Evolutionary conservation across 2,329 filamentous ascomycete species (phyloP), one percentile per base, ranked within the genome.

Genomic region (Aureobasidium musti): DNA sequence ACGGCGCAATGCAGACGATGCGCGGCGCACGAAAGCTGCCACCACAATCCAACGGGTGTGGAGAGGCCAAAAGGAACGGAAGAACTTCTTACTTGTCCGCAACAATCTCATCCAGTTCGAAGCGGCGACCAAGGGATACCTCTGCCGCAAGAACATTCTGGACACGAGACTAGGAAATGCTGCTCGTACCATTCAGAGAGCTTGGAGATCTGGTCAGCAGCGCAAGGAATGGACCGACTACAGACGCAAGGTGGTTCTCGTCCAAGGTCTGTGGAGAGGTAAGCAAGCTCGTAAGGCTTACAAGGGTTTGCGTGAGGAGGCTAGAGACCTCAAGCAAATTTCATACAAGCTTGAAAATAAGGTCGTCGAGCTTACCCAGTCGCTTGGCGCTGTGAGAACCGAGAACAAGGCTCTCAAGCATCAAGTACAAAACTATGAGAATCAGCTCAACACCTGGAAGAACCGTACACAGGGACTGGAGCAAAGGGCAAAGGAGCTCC

Each of bases 301-400:
- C 84, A 98, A 97, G 86, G 87, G 83, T 72, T 82, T 96, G 69
- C 91, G 95, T 72, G 93, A 97, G 79, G 95, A 99, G 80, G 95
- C 95, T 71, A 91, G 95, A 75, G 96, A 99, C 82, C 86, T 99
- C 77, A 98, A 98, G 84, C 94, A 98, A 79, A 99, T 99, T 72
- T 98, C 95, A 2, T 99, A 99, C 84, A 98, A 97, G 83, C 83
- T 99, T 73, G 95, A 99, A 79, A 98, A 99, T 85, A 99, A 99
- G 87, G 95, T 99, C 69, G 92, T 99, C 69, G 95, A 99, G 81
- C 86, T 99, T 74, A 99, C 95, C 1, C 95, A 99, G 78, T 91
- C 90, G 59, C 81, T 99, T 73, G 93, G 95, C 71, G 89, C 92
- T 11, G 90, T 97, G 85, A 97, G 96, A 82, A 87, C 89, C 69